phyloP scores from a whole-genome alignment of 1,284 basidiomycete species.

The Irpex sp. region DNA sequence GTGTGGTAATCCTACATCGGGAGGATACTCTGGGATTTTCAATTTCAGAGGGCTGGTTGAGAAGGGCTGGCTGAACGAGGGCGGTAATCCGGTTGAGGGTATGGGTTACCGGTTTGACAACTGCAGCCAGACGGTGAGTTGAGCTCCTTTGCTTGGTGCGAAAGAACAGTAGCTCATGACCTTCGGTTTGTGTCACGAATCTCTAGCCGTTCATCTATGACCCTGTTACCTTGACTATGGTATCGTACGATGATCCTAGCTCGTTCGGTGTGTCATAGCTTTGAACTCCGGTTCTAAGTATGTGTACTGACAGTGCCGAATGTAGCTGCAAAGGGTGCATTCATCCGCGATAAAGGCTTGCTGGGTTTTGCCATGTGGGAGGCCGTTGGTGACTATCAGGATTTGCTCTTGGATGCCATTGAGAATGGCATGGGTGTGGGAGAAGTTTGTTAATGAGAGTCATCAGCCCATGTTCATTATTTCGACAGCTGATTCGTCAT shows the following conservation, averaged over 20 bases:
- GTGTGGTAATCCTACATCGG: slow-evolving; percentile 33
- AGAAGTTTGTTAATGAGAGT: no score
- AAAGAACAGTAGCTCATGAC: neutral
- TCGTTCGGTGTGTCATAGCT: slow-evolving; percentile 29
- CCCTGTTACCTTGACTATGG: slow-evolving; percentile 31
- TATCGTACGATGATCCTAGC: slow-evolving; percentile 36
- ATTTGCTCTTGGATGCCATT: slow-evolving; percentile 33
- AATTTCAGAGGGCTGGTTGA: slow-evolving; percentile 39
- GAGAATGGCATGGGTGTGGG: slow-evolving; percentile 4
- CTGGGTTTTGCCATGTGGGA: slow-evolving; percentile 57
- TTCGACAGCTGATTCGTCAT: no score
- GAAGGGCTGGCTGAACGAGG: slow-evolving; percentile 33
- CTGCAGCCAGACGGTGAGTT: slow-evolving; percentile 46
- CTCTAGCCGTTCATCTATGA: slow-evolving; percentile 45
- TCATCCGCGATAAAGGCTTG: slow-evolving; percentile 33
- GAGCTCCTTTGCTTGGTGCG: neutral
- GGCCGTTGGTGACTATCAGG: slow-evolving; percentile 43
- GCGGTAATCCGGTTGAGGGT: slow-evolving; percentile 34
- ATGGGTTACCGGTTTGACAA: slow-evolving; percentile 39
- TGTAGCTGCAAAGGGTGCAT: slow-evolving; percentile 13
- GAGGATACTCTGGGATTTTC: slow-evolving; percentile 35
- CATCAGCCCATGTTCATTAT: no score
- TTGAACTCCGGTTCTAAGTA: neutral
- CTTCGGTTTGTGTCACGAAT: neutral
- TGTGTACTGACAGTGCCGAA: neutral